Base-by-base conservation (phyloP, 2,329 filamentous ascomycete genomes). In the Hypoxylon sp. region DNA sequence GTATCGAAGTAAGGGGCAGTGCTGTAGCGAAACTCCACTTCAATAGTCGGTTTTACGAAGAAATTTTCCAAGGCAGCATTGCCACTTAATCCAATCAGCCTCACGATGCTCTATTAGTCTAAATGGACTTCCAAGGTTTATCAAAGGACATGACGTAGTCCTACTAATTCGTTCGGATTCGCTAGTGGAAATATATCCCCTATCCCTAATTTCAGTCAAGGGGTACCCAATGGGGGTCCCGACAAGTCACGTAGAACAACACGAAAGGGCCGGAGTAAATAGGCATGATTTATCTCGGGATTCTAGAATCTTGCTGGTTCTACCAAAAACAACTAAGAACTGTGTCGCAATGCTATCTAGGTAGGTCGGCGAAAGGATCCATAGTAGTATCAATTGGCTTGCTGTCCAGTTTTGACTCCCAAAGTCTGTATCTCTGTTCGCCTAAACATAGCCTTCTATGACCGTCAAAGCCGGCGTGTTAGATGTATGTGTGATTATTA, bases 171-270 rank as follows among this genome's bases (percentile, higher is more conserved):
- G 30, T 32, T 38, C n/a, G 4, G 45, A 10, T 30, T 38, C 19
- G 3, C 60, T 21, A 49, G 34, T 28, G 25, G 19, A 14, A 45
- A 45, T 52, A 28, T 28, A 28, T 19, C 19, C 58, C n/a, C 5
- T 23, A 41, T n/a, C 56, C 46, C 23, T 43, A 41, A 49, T 59
- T 45, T 52, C 34, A n/a, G 48, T 52, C 30, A 32, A 46, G 60
- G 50, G 58, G 48, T 61, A 59, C 48, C 65, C 65, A 70, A 64
- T 68, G 21, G 48, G 48, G 30, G 21, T 23, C 13, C 14, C 17
- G 62, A 68, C 65, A 70, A 65, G 62, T 65, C 62, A 61, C 30
- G 17, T 34, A 17, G 25, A 21, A 34, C 6, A 45, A 46, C 36
- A 58, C 50, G 36, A 53, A 52, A 23, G 23, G 38, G n/a, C 48